Conservation (phyloP, 257 asterid genomes). For the Nicotiana paniculata region DNA sequence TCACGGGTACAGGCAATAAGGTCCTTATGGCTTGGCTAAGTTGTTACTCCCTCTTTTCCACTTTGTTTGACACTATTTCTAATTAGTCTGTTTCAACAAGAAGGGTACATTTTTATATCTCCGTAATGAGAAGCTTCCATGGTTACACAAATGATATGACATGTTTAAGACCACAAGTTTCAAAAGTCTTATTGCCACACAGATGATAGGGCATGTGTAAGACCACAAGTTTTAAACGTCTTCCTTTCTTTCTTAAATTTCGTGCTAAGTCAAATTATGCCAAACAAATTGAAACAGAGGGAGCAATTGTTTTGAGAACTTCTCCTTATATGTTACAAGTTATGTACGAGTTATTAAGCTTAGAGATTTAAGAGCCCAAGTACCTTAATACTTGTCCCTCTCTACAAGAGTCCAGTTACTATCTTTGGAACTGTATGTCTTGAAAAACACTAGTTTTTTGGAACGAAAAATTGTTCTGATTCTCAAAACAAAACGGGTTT, state of each 20-base stretch:
- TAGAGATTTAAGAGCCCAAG: not conserved
- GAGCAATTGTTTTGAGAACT: not conserved
- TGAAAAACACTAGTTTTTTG: not conserved
- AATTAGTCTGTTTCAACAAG: too few species aligned
- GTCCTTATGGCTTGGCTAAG: not conserved
- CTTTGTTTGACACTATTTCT: too few species aligned
- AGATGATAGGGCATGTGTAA: too few species aligned
- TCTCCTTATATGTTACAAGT: slow-evolving; percentile 1
- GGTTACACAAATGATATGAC: too few species aligned
- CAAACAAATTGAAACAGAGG: too few species aligned
- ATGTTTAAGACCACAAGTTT: too few species aligned
- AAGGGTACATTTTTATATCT: too few species aligned
- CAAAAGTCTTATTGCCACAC: too few species aligned
- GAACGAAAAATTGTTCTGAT: not conserved
- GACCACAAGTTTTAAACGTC: too few species aligned
- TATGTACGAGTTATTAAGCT: not conserved
- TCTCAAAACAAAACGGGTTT: not conserved
- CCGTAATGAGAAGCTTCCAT: too few species aligned
- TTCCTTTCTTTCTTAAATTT: too few species aligned
- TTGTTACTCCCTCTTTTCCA: not conserved
- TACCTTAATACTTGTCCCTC: not conserved
- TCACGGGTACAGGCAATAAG: not conserved
- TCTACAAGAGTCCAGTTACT: not conserved
- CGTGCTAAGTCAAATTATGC: too few species aligned
- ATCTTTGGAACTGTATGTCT: not conserved